phyloP scores from a whole-genome alignment of 768 basidiomycete genomes.

The Amanita pallidorosea region DNA sequence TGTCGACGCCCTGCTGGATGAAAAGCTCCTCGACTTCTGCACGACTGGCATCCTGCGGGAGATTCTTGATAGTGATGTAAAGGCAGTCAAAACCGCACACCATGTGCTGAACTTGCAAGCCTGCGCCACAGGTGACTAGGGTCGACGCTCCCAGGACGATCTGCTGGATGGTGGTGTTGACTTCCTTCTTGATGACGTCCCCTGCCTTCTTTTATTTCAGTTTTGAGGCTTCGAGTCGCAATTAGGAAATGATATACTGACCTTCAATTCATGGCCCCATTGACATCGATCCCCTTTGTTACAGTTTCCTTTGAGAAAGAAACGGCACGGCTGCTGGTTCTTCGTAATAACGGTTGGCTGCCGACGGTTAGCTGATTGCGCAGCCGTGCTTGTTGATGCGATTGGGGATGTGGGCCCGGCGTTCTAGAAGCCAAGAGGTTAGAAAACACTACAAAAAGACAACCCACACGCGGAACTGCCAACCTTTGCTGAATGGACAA shows the following conservation, averaged over 20 bases:
- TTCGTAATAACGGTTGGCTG: background rate
- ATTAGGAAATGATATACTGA: background rate
- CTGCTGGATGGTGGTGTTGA: constrained; percentile 27
- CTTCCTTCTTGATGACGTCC: constrained; percentile 21
- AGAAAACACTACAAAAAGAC: background rate
- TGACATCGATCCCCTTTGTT: background rate
- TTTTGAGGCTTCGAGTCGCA: no score
- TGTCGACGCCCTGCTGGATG: constrained; percentile 28
- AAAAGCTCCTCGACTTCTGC: constrained; percentile 34
- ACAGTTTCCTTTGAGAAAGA: background rate
- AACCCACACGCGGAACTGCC: background rate
- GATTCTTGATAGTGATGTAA: constrained; percentile 31
- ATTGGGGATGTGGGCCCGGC: background rate
- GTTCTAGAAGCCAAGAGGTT: background rate
- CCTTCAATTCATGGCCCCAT: background rate
- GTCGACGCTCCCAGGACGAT: constrained; percentile 30
- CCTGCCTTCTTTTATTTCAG: background rate
- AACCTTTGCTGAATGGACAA: background rate
- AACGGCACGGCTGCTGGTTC: background rate
- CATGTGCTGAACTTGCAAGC: constrained; percentile 32
- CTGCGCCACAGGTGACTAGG: constrained; percentile 40
- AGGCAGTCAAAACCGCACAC: constrained; percentile 45
- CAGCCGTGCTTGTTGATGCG: background rate
- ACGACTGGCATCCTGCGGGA: constrained; percentile 29
- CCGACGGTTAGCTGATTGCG: background rate